A percentile compares a stretch with the other conserved stretches of the same genome.
Evolutionary conservation across 2,329 filamentous ascomycete species (phyloP).

Genomic region (Alternaria burnsii): DNA sequence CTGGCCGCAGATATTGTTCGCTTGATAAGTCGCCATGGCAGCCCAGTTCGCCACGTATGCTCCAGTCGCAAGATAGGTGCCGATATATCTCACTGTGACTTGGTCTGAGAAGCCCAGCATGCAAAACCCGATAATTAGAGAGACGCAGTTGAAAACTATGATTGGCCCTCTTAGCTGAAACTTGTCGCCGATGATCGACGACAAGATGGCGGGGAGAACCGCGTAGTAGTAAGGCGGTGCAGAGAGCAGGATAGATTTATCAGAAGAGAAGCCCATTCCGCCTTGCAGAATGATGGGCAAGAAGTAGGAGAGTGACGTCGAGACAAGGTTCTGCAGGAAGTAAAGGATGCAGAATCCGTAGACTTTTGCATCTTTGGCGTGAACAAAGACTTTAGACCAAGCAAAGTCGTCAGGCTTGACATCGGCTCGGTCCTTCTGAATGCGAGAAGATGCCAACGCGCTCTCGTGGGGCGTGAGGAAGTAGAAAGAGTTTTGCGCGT

Average conservation of each 20-base stretch:
- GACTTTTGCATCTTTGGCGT: constrained; percentile 68
- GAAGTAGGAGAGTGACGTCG: constrained; percentile 71
- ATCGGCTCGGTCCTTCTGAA: constrained; percentile 69
- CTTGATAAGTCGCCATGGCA: constrained; percentile 65
- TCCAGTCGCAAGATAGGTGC: constrained; percentile 71
- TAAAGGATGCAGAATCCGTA: constrained; percentile 72
- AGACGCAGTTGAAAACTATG: constrained; percentile 70
- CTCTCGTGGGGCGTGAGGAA: constrained; percentile 68
- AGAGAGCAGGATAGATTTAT: constrained; percentile 65
- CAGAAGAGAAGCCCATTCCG: constrained; percentile 56
- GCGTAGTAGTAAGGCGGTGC: constrained; percentile 75
- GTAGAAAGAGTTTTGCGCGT: constrained; percentile 63
- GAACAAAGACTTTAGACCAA: constrained; percentile 63
- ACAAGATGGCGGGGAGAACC: constrained; percentile 69
- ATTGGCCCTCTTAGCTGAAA: constrained; percentile 68
- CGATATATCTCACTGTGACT: constrained; percentile 69
- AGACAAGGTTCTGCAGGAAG: constrained; percentile 73
- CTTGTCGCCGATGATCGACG: constrained; percentile 69
- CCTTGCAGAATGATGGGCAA: constrained; percentile 66
- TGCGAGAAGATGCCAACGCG: constrained; percentile 64
- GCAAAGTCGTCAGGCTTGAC: constrained; percentile 65
- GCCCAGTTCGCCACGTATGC: constrained; percentile 76
- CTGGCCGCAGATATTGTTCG: constrained; percentile 61
- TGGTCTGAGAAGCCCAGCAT: constrained; percentile 70
- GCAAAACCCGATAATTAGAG: constrained; percentile 69